Conservation (phyloP, 2,329 filamentous ascomycete genomes). For the Aspergillus carbonarius region DNA sequence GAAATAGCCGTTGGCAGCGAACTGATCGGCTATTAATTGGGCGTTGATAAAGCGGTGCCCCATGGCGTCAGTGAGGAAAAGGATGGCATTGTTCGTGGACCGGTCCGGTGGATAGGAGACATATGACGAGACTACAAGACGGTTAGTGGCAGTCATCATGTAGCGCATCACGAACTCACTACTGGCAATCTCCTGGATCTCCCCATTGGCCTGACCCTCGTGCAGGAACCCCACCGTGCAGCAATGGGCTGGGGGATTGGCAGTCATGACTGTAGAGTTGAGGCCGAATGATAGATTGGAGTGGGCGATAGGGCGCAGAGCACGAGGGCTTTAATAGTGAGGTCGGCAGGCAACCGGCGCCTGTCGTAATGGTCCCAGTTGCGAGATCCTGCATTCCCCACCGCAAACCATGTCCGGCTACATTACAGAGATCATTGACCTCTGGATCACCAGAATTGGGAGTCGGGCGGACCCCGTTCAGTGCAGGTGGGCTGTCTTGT, state of each 20-base stretch:
- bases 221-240: slow-evolving; percentile 44
- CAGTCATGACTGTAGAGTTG: slow-evolving; percentile 37
- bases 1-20: slow-evolving; percentile 67
- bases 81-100: slow-evolving; percentile 49
- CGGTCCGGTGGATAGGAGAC: slow-evolving; percentile 49
- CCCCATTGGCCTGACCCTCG: slow-evolving; percentile 41
- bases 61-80: slow-evolving; percentile 57
- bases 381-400: neutral
- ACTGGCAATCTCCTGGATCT: slow-evolving; percentile 40
- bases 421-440: too few species aligned
- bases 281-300: neutral
- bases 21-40: slow-evolving; percentile 67
- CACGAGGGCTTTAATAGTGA: too few species aligned
- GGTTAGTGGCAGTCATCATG: neutral
- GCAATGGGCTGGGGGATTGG: slow-evolving; percentile 39
- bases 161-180: slow-evolving; percentile 23
- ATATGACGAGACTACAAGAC: neutral
- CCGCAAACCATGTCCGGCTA: too few species aligned
- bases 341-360: neutral
- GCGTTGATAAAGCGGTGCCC: slow-evolving; percentile 54
- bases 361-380: neutral
- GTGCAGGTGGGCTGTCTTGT: too few species aligned
- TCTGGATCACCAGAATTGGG: too few species aligned
- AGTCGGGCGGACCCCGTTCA: too few species aligned
- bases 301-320: neutral